Evolutionary conservation across 192 early-diverging fungal genomes (phyloP), one percentile per base, ranked within the genome.

Genomic region (Tieghemiomyces parasiticus): DNA sequence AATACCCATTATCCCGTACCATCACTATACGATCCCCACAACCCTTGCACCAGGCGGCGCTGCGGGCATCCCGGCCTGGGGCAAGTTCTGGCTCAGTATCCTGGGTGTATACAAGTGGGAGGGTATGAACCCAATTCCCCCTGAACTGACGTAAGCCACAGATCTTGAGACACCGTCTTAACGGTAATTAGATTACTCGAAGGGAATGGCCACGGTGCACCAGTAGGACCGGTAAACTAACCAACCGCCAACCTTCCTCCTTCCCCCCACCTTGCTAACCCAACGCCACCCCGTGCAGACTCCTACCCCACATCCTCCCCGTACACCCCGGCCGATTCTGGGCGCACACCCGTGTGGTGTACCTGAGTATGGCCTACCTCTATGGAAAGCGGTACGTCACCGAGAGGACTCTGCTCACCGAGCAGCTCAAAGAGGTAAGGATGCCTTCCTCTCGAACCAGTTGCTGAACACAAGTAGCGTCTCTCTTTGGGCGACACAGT

Each of bases 81-180:
- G 94, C 24, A 99, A 99, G 68, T 96, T 99, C 69, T 99, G 96
- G 96, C 84, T 99, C 12, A 67, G 87, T 22, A 77, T 85, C 25
- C 73, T 99, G 67, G 85, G 87, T 61, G 80, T 89, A 9, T 99
- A 99, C 70, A 89, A 95, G 45, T 99, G 88, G 84, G 84, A 91
- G 61, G 96, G 96, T 13, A 82, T 93, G 74, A 97, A 97, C 64
- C 90, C 94, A 46, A 73, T 99, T 42, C 93, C 93, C 4, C 90
- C 94, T 4, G 96, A 99, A 71, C 79, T 95, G 13, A 90, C 85
- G 90, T 84, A 60, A 34, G 52, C 60, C 30, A 19, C 45, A n/a
- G n/a, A n/a, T n/a, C n/a, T n/a, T n/a, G n/a, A n/a, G n/a, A n/a
- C n/a, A n/a, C n/a, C n/a, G n/a, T n/a, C n/a, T n/a, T n/a, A n/a